phyloP scores from a whole-genome alignment of 352 stramenopile species.

The Phytophthora capsici region DNA sequence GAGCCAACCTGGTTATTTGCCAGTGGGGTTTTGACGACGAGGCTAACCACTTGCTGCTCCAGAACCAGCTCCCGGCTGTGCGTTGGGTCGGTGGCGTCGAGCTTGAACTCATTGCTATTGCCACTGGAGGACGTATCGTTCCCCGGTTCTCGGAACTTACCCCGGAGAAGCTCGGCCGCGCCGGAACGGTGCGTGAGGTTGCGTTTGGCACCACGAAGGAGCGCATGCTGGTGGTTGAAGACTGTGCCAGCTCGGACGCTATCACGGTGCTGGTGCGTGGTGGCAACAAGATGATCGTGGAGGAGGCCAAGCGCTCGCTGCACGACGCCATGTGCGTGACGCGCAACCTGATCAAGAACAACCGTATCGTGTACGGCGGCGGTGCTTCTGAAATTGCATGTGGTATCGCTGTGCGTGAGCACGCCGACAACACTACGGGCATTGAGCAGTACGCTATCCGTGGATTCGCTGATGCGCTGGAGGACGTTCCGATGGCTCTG shows the following conservation, averaged over 20 bases:
- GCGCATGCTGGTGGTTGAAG: conserved; percentile 99
- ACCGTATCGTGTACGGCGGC: conserved; percentile 99
- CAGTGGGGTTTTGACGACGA: conserved; percentile 99
- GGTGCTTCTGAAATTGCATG: conserved; percentile 98
- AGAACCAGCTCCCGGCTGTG: conserved; percentile 97
- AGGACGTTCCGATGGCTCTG: conserved; percentile 99
- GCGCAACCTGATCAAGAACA: conserved; percentile 99
- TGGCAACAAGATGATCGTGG: conserved; percentile 99
- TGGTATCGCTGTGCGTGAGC: conserved; percentile 93
- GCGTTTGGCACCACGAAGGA: conserved; percentile 98
- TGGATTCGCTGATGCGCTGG: conserved; percentile 98
- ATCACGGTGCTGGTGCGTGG: conserved; percentile 99
- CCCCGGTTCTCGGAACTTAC: conserved; percentile 98
- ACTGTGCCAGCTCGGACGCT: conserved; percentile 97
- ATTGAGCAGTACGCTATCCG: conserved; percentile 98
- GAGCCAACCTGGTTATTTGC: conserved; percentile 99
- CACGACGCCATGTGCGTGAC: conserved; percentile 99
- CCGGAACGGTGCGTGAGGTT: conserved; percentile 95
- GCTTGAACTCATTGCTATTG: conserved; percentile 99
- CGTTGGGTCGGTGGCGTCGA: conserved; percentile 99
- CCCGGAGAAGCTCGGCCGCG: conserved; percentile 96
- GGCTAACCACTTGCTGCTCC: conserved; percentile 98
- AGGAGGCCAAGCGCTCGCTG: conserved; percentile 99
- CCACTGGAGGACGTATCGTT: conserved; percentile 98
- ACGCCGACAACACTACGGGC: conserved; percentile 84